phyloP scores from a whole-genome alignment of 2,329 filamentous ascomycete species.

The Talaromyces islandicus region DNA sequence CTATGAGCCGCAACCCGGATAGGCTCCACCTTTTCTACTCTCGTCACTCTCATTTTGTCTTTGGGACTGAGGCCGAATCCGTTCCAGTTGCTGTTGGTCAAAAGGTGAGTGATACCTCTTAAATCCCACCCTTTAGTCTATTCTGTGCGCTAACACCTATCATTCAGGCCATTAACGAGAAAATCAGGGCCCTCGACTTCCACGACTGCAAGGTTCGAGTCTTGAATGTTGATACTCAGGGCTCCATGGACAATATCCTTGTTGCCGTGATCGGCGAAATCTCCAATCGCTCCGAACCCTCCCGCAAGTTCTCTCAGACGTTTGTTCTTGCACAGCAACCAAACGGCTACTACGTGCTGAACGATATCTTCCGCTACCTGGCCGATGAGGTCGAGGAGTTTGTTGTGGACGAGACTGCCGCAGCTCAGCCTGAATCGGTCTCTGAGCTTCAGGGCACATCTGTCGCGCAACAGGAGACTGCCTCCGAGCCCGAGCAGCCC shows the following conservation, averaged over 20 bases:
- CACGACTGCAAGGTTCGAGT: constrained; percentile 98
- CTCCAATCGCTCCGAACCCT: constrained; percentile 84
- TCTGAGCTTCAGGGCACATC: constrained; percentile 22
- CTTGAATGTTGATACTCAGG: constrained; percentile 94
- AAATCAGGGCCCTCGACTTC: constrained; percentile 88
- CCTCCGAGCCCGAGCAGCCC: constrained; percentile 35
- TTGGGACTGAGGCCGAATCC: constrained; percentile 83
- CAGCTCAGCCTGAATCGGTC: constrained; percentile 18
- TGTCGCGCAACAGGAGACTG: constrained; percentile 29
- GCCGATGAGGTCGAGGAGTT: constrained; percentile 66
- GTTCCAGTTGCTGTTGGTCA: constrained; percentile 81
- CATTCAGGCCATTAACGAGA: constrained; percentile 78
- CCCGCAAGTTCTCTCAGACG: constrained; percentile 95
- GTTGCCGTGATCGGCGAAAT: constrained; percentile 98
- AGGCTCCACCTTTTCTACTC: constrained; percentile 96
- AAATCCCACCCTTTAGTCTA: not conserved
- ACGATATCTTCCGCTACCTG: constrained; percentile 95
- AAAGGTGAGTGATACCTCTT: constrained; percentile 54
- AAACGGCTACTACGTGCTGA: constrained; percentile 95
- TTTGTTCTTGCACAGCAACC: constrained; percentile 95
- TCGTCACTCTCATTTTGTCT: constrained; percentile 92
- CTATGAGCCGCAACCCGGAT: constrained; percentile 86
- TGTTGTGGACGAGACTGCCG: constrained; percentile 35
- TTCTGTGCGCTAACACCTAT: constrained; percentile 13
- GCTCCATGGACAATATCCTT: constrained; percentile 86